Percentiles rank a stretch among this genome's conserved stretches.
These are phyloP conservation scores for Eimeria necatrix DNA, from an alignment of 169 alveolate genomes.

Conservation along the genomic window DNA sequence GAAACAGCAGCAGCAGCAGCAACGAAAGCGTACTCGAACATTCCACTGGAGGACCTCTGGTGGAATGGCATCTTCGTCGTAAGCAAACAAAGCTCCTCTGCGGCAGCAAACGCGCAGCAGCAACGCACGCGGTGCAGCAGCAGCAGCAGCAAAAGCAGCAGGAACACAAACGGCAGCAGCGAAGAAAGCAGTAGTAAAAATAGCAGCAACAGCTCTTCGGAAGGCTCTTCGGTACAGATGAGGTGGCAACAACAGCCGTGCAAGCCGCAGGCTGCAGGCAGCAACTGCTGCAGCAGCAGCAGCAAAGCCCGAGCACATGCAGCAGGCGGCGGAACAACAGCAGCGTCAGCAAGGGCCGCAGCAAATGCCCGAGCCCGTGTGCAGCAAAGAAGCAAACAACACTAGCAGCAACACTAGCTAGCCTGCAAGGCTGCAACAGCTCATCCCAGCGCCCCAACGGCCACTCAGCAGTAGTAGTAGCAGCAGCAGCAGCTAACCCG, in stretches of 20 bases:
- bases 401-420: too few species aligned
- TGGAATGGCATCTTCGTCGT: constrained; percentile 52
- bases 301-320: not conserved
- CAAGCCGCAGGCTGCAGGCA: not conserved
- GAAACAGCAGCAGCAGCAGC: not conserved
- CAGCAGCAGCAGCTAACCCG: not conserved
- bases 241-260: not conserved
- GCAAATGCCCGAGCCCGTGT: too few species aligned
- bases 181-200: not conserved
- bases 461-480: too few species aligned
- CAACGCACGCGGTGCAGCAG: not conserved
- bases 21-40: not conserved
- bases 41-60: constrained; percentile 20
- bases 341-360: too few species aligned
- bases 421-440: too few species aligned
- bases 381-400: too few species aligned
- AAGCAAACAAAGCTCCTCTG: constrained; percentile 56
- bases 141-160: constrained; percentile 2
- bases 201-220: not conserved
- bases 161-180: not conserved
- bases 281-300: not conserved
- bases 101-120: constrained; percentile 23
- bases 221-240: too few species aligned
- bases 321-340: not conserved
- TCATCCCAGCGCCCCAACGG: too few species aligned